phyloP scores from a whole-genome alignment of 495 filamentous ascomycete genomes.

The Talaromyces liani region DNA sequence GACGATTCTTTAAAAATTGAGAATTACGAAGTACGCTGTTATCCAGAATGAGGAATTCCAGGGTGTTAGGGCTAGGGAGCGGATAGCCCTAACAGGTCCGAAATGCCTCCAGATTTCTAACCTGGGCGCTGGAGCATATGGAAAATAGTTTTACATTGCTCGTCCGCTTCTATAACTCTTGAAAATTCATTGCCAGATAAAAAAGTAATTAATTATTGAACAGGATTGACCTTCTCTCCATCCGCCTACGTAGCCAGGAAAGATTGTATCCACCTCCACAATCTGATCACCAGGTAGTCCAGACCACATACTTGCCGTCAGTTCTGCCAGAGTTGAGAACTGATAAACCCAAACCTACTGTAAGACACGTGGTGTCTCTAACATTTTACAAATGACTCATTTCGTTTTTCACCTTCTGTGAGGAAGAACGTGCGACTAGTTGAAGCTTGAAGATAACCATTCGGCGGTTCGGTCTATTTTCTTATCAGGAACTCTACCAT shows the following conservation, averaged over 20 bases:
- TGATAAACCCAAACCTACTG: neutral
- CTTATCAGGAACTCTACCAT: neutral
- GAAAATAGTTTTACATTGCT: no score
- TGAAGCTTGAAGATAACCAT: neutral
- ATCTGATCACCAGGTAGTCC: neutral
- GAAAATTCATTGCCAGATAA: no score
- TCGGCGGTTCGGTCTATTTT: neutral
- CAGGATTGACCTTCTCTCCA: no score
- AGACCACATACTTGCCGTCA: neutral
- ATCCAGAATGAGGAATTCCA: neutral
- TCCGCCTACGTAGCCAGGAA: neutral
- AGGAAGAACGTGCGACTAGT: neutral
- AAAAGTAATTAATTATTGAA: no score
- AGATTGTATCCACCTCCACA: neutral
- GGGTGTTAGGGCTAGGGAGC: neutral
- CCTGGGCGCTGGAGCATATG: neutral
- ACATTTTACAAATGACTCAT: neutral
- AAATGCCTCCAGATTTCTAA: neutral
- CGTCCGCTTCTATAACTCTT: no score
- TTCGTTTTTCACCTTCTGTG: neutral
- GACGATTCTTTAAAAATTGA: no score
- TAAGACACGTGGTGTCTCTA: neutral
- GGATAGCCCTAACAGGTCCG: neutral
- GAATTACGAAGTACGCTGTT: no score
- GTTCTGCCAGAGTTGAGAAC: no score